These are phyloP conservation scores for Tulasnella sp. DNA, from an alignment of 768 basidiomycete genomes.

Conservation along the genomic window DNA sequence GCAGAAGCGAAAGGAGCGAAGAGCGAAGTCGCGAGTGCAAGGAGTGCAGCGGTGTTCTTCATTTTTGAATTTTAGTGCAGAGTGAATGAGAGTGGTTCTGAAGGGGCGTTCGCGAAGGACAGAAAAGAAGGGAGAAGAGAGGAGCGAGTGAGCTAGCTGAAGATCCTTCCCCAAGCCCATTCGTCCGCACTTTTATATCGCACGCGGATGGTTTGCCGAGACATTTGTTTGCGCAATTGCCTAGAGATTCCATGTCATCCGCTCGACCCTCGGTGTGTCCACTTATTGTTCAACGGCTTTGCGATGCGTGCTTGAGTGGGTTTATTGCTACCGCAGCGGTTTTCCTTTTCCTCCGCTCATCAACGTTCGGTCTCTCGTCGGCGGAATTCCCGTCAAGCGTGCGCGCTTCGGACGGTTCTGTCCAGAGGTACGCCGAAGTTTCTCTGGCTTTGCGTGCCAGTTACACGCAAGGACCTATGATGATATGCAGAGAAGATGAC, in stretches of 20 bases:
- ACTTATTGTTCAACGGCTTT: not conserved
- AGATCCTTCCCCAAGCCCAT: not conserved
- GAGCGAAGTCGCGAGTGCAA: too few relatives aligned
- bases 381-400: not conserved
- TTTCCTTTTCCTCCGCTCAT: not conserved
- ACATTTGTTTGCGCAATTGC: not conserved
- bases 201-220: not conserved
- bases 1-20: not conserved
- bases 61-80: not conserved
- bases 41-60: not conserved
- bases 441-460: not conserved
- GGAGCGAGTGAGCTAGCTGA: not conserved
- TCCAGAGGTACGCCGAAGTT: not conserved
- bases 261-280: not conserved
- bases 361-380: not conserved
- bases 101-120: not conserved
- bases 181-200: not conserved
- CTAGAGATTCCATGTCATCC: not conserved
- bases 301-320: not conserved
- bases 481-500: too few relatives aligned
- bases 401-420: not conserved
- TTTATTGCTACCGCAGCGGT: not conserved
- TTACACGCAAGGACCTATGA: not conserved
- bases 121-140: not conserved
- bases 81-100: not conserved